Evolutionary conservation across 257 asterid species (phyloP).

Genomic region (Cinchona pubescens): DNA sequence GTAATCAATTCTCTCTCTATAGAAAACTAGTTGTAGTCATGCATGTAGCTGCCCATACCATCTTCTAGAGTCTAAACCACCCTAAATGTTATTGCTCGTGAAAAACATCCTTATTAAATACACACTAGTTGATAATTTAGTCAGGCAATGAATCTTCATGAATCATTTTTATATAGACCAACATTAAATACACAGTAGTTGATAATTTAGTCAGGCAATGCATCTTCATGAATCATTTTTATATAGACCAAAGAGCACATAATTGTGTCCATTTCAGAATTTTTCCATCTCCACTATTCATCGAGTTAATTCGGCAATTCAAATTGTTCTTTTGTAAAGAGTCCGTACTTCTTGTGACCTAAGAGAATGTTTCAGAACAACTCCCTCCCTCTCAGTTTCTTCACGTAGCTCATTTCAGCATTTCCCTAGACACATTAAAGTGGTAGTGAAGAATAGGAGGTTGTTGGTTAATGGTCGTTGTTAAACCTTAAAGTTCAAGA

Average conservation of each 20-base stretch:
- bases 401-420: neutral
- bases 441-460: neutral
- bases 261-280: too few relatives aligned
- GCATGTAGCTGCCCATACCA: neutral
- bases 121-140: neutral
- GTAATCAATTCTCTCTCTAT: neutral
- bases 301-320: neutral
- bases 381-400: neutral
- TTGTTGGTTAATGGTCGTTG: slow-evolving; percentile 25
- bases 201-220: neutral
- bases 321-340: neutral
- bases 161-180: too few relatives aligned
- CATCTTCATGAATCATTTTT: too few relatives aligned
- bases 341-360: neutral
- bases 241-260: too few relatives aligned
- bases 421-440: neutral
- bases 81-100: neutral
- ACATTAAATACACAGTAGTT: neutral
- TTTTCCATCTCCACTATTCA: neutral
- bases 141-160: too few relatives aligned
- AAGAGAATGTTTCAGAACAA: slow-evolving; percentile 7
- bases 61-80: neutral
- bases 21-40: neutral
- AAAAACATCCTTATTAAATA: neutral
- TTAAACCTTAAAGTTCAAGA: slow-evolving; percentile 4